Conservation (phyloP, 1,139 yeast genomes). For the Lodderomyces orthopsilosis region DNA sequence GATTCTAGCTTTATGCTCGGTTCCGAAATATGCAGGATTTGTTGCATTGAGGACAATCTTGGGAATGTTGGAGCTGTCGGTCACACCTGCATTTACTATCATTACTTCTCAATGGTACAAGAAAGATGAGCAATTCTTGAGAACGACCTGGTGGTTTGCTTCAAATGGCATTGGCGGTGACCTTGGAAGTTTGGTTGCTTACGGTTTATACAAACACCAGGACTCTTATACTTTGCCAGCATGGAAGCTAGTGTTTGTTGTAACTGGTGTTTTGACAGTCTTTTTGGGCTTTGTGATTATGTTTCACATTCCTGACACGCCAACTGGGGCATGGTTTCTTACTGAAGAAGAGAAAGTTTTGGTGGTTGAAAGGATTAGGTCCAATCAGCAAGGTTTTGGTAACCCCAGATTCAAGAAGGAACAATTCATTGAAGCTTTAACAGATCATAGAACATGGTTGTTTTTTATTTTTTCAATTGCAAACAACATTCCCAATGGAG, state of each 20-base stretch:
- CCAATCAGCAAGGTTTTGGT: conserved; percentile 55
- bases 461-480: conserved; percentile 20
- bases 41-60: conserved; percentile 33
- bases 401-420: conserved; percentile 49
- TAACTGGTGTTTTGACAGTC: conserved; percentile 29
- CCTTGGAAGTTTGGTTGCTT: conserved; percentile 24
- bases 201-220: conserved; percentile 18
- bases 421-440: conserved; percentile 53
- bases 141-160: conserved; percentile 29
- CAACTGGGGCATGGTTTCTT: conserved; percentile 35
- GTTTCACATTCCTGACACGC: conserved; percentile 29
- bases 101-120: conserved; percentile 35
- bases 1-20: conserved; percentile 26
- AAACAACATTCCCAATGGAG: conserved; percentile 38
- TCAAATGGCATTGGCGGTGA: conserved; percentile 31
- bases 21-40: conserved; percentile 30
- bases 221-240: conserved; percentile 21
- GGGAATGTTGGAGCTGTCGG: conserved; percentile 55
- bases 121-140: conserved; percentile 22
- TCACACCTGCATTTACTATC: conserved; percentile 57
- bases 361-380: conserved; percentile 34
- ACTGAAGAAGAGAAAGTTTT: conserved; percentile 43
- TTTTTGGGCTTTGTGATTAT: conserved; percentile 23
- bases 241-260: conserved; percentile 33
- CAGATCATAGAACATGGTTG: conserved; percentile 43